These are phyloP conservation scores for Sporisorium graminicola DNA, from an alignment of 1,284 basidiomycete species.

Conservation along the genomic window DNA sequence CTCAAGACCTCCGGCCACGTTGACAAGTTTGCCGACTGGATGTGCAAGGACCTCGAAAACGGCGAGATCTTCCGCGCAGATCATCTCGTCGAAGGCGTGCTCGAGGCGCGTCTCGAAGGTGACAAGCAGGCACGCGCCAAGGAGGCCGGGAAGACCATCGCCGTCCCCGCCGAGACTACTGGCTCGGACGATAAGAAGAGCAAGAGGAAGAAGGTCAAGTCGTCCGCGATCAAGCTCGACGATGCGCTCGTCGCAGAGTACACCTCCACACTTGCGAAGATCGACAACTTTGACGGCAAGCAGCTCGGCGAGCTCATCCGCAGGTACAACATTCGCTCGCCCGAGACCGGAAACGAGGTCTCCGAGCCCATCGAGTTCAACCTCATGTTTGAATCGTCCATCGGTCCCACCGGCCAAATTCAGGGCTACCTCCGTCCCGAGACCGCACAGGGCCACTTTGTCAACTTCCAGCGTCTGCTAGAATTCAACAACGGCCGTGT, in stretches of 20 bases:
- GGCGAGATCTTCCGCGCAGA: slow-evolving; percentile 98
- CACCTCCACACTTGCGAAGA: slow-evolving; percentile 85
- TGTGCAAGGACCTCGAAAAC: slow-evolving; percentile 94
- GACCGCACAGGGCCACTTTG: slow-evolving; percentile 98
- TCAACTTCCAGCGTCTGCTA: slow-evolving; percentile 96
- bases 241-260: slow-evolving; percentile 84
- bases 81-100: slow-evolving; percentile 92
- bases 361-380: slow-evolving; percentile 96
- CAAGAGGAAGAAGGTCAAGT: slow-evolving; percentile 85
- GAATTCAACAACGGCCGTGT: slow-evolving; percentile 98
- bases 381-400: slow-evolving; percentile 97
- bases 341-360: slow-evolving; percentile 91
- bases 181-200: slow-evolving; percentile 74
- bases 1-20: slow-evolving; percentile 99
- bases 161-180: slow-evolving; percentile 29
- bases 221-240: slow-evolving; percentile 80
- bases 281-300: slow-evolving; percentile 93
- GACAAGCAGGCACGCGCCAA: slow-evolving; percentile 88
- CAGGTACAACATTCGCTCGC: slow-evolving; percentile 86
- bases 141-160: slow-evolving; percentile 47
- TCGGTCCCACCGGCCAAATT: slow-evolving; percentile 96
- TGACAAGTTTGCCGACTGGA: slow-evolving; percentile 98
- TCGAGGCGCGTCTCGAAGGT: slow-evolving; percentile 88
- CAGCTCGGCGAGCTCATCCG: slow-evolving; percentile 89
- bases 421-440: slow-evolving; percentile 97